A percentile compares a stretch with the other conserved stretches of the same genome.
phyloP scores from a whole-genome alignment of 192 early-diverging fungal species.

The Coemansia sp. region DNA sequence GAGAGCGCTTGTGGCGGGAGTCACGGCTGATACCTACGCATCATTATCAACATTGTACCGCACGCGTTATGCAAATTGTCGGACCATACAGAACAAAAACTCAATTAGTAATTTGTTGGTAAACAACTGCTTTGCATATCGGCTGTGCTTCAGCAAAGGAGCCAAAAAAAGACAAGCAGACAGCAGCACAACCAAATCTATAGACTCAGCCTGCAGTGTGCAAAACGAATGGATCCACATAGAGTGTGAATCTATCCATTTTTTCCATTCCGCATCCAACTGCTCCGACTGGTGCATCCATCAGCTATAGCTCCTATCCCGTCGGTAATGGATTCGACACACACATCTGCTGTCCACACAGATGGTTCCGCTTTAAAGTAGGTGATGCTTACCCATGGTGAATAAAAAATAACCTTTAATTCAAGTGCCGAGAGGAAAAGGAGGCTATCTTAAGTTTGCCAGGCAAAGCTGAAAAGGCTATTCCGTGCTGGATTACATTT shows the following conservation, averaged over 20 bases:
- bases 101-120: too few species aligned
- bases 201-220: too few species aligned
- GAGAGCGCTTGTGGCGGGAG: slow-evolving; percentile 97
- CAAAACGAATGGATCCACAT: too few species aligned
- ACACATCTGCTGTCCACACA: not conserved
- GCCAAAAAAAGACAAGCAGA: too few species aligned
- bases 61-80: too few species aligned
- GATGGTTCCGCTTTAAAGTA: not conserved
- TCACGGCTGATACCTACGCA: slow-evolving; percentile 95
- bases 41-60: not conserved
- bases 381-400: slow-evolving; percentile 10
- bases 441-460: not conserved
- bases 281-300: slow-evolving; percentile 10
- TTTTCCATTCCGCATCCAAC: not conserved
- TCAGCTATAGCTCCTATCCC: slow-evolving; percentile 3
- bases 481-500: not conserved
- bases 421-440: slow-evolving; percentile 10
- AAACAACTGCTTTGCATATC: too few species aligned
- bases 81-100: too few species aligned
- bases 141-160: too few species aligned
- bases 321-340: slow-evolving; percentile 14
- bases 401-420: slow-evolving; percentile 9
- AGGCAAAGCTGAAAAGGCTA: not conserved
- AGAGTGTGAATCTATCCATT: too few species aligned
- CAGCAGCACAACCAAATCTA: too few species aligned